A percentile compares a stretch with the other conserved stretches of the same genome.
These are phyloP conservation scores for Ophioceras dolichostomum DNA, from an alignment of 2,329 filamentous ascomycete genomes.

Conservation along the genomic window DNA sequence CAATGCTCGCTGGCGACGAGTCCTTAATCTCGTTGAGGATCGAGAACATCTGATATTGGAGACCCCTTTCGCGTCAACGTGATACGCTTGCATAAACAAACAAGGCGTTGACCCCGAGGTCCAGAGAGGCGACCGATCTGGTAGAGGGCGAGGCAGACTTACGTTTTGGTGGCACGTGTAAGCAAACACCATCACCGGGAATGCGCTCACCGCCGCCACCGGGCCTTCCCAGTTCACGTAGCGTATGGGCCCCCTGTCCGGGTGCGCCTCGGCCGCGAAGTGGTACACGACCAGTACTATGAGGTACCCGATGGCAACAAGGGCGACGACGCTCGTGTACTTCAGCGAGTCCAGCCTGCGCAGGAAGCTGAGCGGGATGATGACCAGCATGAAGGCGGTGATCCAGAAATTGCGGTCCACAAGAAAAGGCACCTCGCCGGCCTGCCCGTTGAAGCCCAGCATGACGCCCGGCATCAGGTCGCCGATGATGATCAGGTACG, in stretches of 20 bases:
- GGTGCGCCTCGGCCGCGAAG: constrained; percentile 68
- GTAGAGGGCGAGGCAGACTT: too few relatives aligned
- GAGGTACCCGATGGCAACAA: constrained; percentile 88
- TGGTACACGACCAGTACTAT: constrained; percentile 90
- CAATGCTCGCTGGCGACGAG: constrained; percentile 64
- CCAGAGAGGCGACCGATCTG: too few relatives aligned
- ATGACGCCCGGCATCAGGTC: constrained; percentile 96
- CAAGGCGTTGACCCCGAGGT: neutral
- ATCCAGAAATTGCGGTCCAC: constrained; percentile 95
- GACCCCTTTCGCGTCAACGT: too few relatives aligned
- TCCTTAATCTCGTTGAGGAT: constrained; percentile 91
- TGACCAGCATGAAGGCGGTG: constrained; percentile 90
- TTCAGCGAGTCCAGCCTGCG: constrained; percentile 88
- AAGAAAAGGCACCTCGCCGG: constrained; percentile 57
- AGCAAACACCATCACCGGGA: constrained; percentile 96
- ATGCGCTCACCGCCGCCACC: constrained; percentile 66
- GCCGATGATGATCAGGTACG: constrained; percentile 96
- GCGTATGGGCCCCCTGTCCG: constrained; percentile 60
- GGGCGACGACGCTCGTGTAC: constrained; percentile 85
- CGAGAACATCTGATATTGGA: constrained; percentile 74
- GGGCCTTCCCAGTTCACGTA: constrained; percentile 69
- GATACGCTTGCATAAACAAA: too few relatives aligned
- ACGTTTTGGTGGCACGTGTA: constrained; percentile 99
- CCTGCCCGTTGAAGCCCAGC: constrained; percentile 58
- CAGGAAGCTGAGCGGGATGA: constrained; percentile 90